phyloP scores from a whole-genome alignment of 768 basidiomycete genomes.

The Chalciporus chontae region DNA sequence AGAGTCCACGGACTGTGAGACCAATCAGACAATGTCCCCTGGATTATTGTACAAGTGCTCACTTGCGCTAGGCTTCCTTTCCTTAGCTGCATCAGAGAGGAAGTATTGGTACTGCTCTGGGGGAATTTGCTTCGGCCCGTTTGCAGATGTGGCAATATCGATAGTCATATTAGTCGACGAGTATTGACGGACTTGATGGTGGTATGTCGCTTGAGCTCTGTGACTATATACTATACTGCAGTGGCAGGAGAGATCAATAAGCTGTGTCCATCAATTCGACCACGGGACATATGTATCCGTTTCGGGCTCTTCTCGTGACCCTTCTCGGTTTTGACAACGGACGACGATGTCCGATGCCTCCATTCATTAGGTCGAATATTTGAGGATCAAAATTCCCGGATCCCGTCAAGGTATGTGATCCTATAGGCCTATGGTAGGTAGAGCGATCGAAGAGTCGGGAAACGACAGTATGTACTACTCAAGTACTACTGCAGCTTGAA shows the following conservation, averaged over 20 bases:
- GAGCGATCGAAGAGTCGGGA: no score
- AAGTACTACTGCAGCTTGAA: no score
- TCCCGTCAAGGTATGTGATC: no score
- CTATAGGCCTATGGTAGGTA: no score
- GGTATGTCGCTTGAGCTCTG: neutral
- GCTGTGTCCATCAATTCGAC: constrained; percentile 1
- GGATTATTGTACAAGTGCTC: constrained; percentile 21
- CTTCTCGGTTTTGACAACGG: no score
- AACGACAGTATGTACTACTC: no score
- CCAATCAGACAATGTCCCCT: neutral
- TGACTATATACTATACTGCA: constrained; percentile 5
- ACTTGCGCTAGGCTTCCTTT: constrained; percentile 64
- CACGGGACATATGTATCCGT: neutral
- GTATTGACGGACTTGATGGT: neutral
- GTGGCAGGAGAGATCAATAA: neutral
- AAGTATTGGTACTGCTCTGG: constrained; percentile 54
- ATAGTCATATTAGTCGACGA: constrained; percentile 8
- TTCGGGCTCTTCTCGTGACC: no score
- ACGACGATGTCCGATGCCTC: no score
- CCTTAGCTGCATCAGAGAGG: constrained; percentile 60
- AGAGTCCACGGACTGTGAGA: constrained; percentile 58
- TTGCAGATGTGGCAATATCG: neutral
- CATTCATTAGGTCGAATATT: no score
- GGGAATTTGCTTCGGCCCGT: constrained; percentile 35
- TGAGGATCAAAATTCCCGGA: no score